These are phyloP conservation scores for Nadsonia starkeyi-henricii DNA, from an alignment of 1,139 yeast genomes.

Conservation along the genomic window DNA sequence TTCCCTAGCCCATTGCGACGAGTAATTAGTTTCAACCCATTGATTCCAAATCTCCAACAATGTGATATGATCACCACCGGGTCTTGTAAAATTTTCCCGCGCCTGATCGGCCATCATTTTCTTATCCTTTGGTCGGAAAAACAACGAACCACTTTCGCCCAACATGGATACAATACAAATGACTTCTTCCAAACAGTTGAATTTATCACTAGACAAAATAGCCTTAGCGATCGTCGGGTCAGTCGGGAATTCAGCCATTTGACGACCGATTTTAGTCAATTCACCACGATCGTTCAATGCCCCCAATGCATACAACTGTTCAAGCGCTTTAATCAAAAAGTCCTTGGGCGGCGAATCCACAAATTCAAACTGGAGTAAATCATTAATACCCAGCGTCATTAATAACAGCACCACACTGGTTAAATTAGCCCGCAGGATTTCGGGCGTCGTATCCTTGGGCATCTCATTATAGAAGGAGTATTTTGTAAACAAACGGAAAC, in stretches of 20 bases:
- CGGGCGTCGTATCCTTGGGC: slow-evolving; percentile 73
- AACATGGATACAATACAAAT: slow-evolving; percentile 66
- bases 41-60: slow-evolving; percentile 59
- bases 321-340: slow-evolving; percentile 62
- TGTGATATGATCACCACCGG: slow-evolving; percentile 69
- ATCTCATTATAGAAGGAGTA: slow-evolving; percentile 73
- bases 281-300: slow-evolving; percentile 73
- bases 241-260: slow-evolving; percentile 86
- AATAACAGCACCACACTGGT: slow-evolving; percentile 61
- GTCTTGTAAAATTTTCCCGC: slow-evolving; percentile 37
- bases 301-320: slow-evolving; percentile 69
- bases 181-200: slow-evolving; percentile 49
- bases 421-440: slow-evolving; percentile 69
- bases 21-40: slow-evolving; percentile 61
- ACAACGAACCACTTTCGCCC: slow-evolving; percentile 64
- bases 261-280: slow-evolving; percentile 64
- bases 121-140: slow-evolving; percentile 60
- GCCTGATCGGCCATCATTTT: slow-evolving; percentile 52
- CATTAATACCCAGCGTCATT: slow-evolving; percentile 69
- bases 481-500: slow-evolving; percentile 78
- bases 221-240: slow-evolving; percentile 82
- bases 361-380: slow-evolving; percentile 71
- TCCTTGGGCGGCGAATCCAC: slow-evolving; percentile 74
- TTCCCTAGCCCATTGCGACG: slow-evolving; percentile 79
- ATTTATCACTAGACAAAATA: slow-evolving; percentile 46